A percentile compares a stretch with the other conserved stretches of the same genome.
phyloP scores from a whole-genome alignment of 139 green algal species.

The Coccomyxa sp. region DNA sequence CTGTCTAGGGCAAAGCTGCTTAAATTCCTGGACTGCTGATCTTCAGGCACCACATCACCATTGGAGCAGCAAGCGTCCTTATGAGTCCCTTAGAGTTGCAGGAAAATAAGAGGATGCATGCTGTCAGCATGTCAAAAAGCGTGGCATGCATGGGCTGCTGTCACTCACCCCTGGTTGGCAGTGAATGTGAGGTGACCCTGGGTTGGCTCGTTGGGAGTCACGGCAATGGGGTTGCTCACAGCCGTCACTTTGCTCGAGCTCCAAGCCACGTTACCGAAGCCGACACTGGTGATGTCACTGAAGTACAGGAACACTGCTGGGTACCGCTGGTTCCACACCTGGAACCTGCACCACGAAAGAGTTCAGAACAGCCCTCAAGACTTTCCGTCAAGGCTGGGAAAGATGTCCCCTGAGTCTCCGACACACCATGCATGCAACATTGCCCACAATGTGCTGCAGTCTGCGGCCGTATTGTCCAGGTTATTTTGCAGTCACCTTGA shows the following conservation, averaged over 20 bases:
- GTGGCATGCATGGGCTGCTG: too few relatives aligned
- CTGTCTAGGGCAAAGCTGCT: too few relatives aligned
- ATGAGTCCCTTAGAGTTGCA: too few relatives aligned
- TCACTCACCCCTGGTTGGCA: slow-evolving; percentile 21
- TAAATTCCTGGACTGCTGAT: too few relatives aligned
- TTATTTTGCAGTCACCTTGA: neutral
- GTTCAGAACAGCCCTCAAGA: neutral
- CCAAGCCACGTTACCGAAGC: neutral
- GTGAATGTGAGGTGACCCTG: slow-evolving; percentile 44
- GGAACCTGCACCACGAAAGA: slow-evolving; percentile 36
- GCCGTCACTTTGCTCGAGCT: slow-evolving; percentile 14
- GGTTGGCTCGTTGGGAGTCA: slow-evolving; percentile 36
- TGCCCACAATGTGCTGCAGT: neutral
- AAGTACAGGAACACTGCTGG: slow-evolving; percentile 39
- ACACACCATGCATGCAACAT: neutral
- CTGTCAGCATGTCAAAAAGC: too few relatives aligned
- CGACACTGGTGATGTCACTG: slow-evolving; percentile 1
- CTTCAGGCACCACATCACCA: too few relatives aligned
- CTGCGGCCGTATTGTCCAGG: neutral
- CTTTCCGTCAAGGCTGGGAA: neutral
- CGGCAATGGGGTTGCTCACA: slow-evolving; percentile 17
- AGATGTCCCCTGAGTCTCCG: neutral
- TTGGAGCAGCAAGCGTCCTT: too few relatives aligned
- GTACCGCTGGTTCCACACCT: slow-evolving; percentile 47
- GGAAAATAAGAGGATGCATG: too few relatives aligned